Percentiles rank a stretch among this genome's conserved stretches.
phyloP scores from a whole-genome alignment of 2,329 filamentous ascomycete genomes.

The Monosporascus sp. region DNA sequence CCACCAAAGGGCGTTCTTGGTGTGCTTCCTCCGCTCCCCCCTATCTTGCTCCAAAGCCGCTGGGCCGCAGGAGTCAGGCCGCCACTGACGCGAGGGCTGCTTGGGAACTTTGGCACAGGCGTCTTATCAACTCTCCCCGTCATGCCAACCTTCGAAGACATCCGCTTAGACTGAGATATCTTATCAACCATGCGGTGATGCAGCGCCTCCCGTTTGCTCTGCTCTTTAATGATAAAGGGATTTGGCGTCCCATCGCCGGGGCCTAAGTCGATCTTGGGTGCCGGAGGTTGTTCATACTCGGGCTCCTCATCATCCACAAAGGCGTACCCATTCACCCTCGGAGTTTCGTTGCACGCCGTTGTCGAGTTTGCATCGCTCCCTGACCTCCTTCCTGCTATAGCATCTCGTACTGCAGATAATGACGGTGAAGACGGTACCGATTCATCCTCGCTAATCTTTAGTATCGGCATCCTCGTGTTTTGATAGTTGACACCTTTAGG shows the following conservation, averaged over 20 bases:
- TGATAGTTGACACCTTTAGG: constrained; percentile 74
- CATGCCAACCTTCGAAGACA: constrained; percentile 52
- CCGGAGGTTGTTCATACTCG: constrained; percentile 35
- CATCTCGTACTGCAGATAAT: constrained; percentile 76
- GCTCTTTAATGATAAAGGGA: constrained; percentile 74
- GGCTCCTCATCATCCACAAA: constrained; percentile 82
- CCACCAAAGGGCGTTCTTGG: constrained; percentile 34
- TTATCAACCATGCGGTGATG: constrained; percentile 84
- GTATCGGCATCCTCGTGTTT: constrained; percentile 71
- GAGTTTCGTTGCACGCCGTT: constrained; percentile 67
- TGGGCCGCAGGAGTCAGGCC: constrained; percentile 70
- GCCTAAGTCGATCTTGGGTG: constrained; percentile 50
- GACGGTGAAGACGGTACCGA: constrained; percentile 69
- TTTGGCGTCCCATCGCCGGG: constrained; percentile 60
- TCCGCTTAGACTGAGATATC: constrained; percentile 66
- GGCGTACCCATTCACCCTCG: constrained; percentile 85
- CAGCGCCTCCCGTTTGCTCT: constrained; percentile 70
- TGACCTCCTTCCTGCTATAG: constrained; percentile 68
- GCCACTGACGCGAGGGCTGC: constrained; percentile 52
- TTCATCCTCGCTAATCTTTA: constrained; percentile 32
- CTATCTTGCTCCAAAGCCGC: constrained; percentile 60
- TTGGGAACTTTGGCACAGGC: constrained; percentile 65
- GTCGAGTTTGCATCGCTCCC: constrained; percentile 56
- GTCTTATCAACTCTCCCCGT: constrained; percentile 54
- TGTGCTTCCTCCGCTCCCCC: constrained; percentile 29